Evolutionary conservation across 2,329 filamentous ascomycete species (phyloP), one percentile per base, ranked within the genome.

Genomic region (Fusarium sp.): DNA sequence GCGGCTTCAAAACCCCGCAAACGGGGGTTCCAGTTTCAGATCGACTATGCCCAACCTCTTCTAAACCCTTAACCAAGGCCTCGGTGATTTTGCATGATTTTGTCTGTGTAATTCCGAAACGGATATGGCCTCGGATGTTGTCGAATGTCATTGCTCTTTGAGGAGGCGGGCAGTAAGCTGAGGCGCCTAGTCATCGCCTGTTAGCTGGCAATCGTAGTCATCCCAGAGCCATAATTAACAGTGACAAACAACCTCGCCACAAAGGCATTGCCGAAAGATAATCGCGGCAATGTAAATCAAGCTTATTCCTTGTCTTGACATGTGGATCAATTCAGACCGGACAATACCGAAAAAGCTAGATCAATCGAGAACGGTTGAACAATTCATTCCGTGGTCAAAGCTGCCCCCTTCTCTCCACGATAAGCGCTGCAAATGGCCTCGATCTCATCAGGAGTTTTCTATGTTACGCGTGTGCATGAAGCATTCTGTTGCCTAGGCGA

Each of bases 31-130:
- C 34, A 37, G 63, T 49, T 48, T 66, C 61, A 65, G 48, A 66
- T 66, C 57, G 63, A 29, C 55, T 30, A 65, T 59, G 45, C 61
- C 63, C 63, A 66, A 61, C 63, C 63, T 66, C 63, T 48, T 41
- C 32, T 47, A 32, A 57, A 25, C 25, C 22, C 32, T 46, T 57
- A 53, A 53, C 49, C 49, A 53, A 37, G 30, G 52, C 10, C 22
- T 32, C 45, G 52, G 40, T 30, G 24, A 12, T 34, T 34, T 24
- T 48, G 46, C 55, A 30, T 48, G n/a, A 24, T 37, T 51, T 13
- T 18, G 22, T 46, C 40, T 40, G 34, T 27, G 41, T 32, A 20
- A 13, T n/a, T 22, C 4, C 22, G n/a, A 51, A 40, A 52, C 9
- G 13, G 9, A 4, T 27, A 18, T 30, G 37, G 49, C 49, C 49